Percentiles rank a stretch among this genome's conserved stretches.
Evolutionary conservation across 148 eudicot species (phyloP).

Genomic region (Rhododendron vialii): DNA sequence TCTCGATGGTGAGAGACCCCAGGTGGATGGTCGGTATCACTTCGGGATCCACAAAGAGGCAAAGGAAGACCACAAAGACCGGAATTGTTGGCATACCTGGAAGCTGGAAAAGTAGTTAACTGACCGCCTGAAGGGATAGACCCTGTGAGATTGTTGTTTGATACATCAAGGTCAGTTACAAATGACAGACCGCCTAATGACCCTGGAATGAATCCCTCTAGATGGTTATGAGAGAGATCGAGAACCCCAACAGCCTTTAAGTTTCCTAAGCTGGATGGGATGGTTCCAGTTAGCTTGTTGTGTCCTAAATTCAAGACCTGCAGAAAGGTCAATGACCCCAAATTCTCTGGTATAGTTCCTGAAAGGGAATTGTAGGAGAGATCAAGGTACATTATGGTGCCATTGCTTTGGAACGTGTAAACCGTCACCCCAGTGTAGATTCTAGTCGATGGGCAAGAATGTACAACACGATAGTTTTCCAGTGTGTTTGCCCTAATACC

Average conservation of each 20-base stretch:
- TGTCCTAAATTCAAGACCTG: slow-evolving; percentile 51
- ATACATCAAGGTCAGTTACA: slow-evolving; percentile 48
- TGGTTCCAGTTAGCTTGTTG: slow-evolving; percentile 35
- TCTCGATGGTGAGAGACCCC: neutral
- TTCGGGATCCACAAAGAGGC: slow-evolving; percentile 33
- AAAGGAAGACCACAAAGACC: slow-evolving; percentile 55
- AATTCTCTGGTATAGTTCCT: slow-evolving; percentile 35
- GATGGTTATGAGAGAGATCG: slow-evolving; percentile 43
- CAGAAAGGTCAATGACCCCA: slow-evolving; percentile 40
- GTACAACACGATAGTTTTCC: slow-evolving; percentile 35
- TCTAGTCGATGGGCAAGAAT: slow-evolving; percentile 43
- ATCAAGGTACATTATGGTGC: slow-evolving; percentile 53
- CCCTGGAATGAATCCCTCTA: slow-evolving; percentile 44
- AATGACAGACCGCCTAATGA: slow-evolving; percentile 45
- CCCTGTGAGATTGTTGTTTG: slow-evolving; percentile 48
- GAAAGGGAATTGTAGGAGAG: slow-evolving; percentile 45
- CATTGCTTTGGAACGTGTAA: slow-evolving; percentile 41
- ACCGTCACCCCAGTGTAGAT: slow-evolving; percentile 42
- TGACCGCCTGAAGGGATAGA: slow-evolving; percentile 47
- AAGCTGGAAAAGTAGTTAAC: slow-evolving; percentile 46
- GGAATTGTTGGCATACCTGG: slow-evolving; percentile 48
- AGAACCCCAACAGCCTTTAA: slow-evolving; percentile 40
- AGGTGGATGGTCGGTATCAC: slow-evolving; percentile 8
- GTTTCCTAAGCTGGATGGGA: slow-evolving; percentile 43
- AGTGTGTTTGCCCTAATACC: slow-evolving; percentile 40